Conservation (phyloP, 768 basidiomycete species). For the Trametes cubensis region DNA sequence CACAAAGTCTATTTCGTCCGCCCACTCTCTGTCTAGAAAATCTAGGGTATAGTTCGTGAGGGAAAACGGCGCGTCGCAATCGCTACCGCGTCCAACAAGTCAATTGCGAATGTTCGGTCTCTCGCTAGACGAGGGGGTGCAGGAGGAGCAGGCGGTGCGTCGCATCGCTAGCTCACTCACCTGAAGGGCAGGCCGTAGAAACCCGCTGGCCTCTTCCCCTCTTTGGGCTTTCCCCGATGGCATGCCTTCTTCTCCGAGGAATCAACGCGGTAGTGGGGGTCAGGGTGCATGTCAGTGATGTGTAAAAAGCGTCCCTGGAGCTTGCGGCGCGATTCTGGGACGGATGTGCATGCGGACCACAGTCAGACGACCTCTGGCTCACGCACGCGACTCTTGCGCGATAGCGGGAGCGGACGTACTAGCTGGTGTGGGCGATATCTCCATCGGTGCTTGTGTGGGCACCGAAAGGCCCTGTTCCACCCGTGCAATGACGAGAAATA, state of each 20-base stretch:
- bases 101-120: not conserved
- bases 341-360: conserved; percentile 6
- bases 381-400: conserved; percentile 9
- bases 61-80: conserved; percentile 79
- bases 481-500: conserved; percentile 25
- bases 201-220: conserved; percentile 54
- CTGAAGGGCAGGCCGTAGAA: conserved; percentile 70
- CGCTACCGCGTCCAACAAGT: conserved; percentile 39
- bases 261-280: conserved; percentile 59
- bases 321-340: conserved; percentile 38
- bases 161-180: conserved; percentile 43
- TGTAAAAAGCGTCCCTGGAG: conserved; percentile 77
- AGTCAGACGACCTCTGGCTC: conserved; percentile 19
- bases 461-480: conserved; percentile 35
- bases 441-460: conserved; percentile 46
- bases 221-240: conserved; percentile 62
- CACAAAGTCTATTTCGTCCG: conserved; percentile 86
- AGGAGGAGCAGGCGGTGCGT: too few relatives aligned
- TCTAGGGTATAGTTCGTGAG: conserved; percentile 85
- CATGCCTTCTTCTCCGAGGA: conserved; percentile 65
- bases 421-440: conserved; percentile 38
- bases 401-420: conserved; percentile 2
- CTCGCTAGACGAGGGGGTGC: too few relatives aligned
- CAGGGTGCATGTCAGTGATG: conserved; percentile 85
- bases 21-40: conserved; percentile 78